These are phyloP conservation scores for Phytophthora kernoviae DNA, from an alignment of 352 stramenopile genomes.

Conservation along the genomic window DNA sequence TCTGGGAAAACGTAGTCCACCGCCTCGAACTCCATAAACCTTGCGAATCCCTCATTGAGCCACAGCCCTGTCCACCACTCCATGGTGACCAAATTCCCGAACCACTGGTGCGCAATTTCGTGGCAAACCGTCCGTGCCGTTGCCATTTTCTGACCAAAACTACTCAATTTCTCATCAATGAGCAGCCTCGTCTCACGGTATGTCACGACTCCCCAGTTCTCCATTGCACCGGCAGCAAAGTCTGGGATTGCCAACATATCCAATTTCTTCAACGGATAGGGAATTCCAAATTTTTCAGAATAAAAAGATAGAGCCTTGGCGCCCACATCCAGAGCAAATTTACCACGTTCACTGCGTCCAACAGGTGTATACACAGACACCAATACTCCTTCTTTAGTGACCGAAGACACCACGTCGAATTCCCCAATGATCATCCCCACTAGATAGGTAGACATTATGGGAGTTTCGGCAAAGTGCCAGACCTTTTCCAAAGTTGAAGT, in stretches of 20 bases:
- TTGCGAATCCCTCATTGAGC: slow-evolving; percentile 99
- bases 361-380: slow-evolving; percentile 96
- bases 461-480: slow-evolving; percentile 91
- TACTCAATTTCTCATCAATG: slow-evolving; percentile 79
- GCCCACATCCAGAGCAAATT: slow-evolving; percentile 90
- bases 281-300: slow-evolving; percentile 71
- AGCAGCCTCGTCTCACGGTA: slow-evolving; percentile 95
- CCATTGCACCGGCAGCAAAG: slow-evolving; percentile 97
- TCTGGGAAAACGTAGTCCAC: slow-evolving; percentile 93
- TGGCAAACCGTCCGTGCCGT: slow-evolving; percentile 97
- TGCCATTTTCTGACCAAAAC: slow-evolving; percentile 64
- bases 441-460: slow-evolving; percentile 98
- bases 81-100: slow-evolving; percentile 99
- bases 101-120: slow-evolving; percentile 97
- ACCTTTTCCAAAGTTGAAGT: slow-evolving; percentile 56
- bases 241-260: slow-evolving; percentile 98
- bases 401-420: slow-evolving; percentile 94
- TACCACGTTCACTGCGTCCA: slow-evolving; percentile 89
- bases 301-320: slow-evolving; percentile 77
- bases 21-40: slow-evolving; percentile 96
- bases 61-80: slow-evolving; percentile 96
- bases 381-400: slow-evolving; percentile 91
- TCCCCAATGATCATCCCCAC: slow-evolving; percentile 94
- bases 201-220: slow-evolving; percentile 96
- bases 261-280: slow-evolving; percentile 97